phyloP scores from a whole-genome alignment of 345 rosid species.

The Balakata baccata region DNA sequence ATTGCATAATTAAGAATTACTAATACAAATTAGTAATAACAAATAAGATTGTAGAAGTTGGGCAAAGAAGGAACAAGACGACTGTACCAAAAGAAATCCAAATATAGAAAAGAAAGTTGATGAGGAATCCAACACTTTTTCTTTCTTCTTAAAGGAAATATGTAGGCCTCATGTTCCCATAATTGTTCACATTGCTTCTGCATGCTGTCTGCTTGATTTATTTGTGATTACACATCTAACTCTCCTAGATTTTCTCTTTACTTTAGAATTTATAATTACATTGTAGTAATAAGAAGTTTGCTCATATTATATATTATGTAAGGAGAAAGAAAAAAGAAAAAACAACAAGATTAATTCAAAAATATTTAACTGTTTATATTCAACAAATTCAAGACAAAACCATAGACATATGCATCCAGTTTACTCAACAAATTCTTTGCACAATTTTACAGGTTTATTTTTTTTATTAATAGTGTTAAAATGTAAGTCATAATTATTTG shows the following conservation, averaged over 20 bases:
- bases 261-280: neutral
- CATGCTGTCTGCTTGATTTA: constrained; percentile 18
- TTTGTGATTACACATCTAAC: constrained; percentile 16
- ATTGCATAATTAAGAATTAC: neutral
- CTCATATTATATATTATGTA: neutral
- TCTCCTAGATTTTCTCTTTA: constrained; percentile 24
- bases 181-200: constrained; percentile 22
- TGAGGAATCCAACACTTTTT: constrained; percentile 19
- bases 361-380: neutral
- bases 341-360: neutral
- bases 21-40: neutral
- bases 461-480: too few relatives aligned
- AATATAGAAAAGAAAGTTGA: constrained; percentile 19
- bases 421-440: too few relatives aligned
- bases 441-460: too few relatives aligned
- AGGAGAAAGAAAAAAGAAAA: too few relatives aligned
- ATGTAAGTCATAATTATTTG: too few relatives aligned
- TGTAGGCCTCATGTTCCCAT: constrained; percentile 21
- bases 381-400: neutral
- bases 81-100: constrained; percentile 26
- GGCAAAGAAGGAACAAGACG: neutral
- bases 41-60: neutral
- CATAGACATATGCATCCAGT: neutral
- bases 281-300: neutral
- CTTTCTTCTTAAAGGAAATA: constrained; percentile 10